Percentiles rank a stretch among this genome's conserved stretches.
Evolutionary conservation across 805 yeast species (phyloP).

Genomic region (Ogataea siamensis): DNA sequence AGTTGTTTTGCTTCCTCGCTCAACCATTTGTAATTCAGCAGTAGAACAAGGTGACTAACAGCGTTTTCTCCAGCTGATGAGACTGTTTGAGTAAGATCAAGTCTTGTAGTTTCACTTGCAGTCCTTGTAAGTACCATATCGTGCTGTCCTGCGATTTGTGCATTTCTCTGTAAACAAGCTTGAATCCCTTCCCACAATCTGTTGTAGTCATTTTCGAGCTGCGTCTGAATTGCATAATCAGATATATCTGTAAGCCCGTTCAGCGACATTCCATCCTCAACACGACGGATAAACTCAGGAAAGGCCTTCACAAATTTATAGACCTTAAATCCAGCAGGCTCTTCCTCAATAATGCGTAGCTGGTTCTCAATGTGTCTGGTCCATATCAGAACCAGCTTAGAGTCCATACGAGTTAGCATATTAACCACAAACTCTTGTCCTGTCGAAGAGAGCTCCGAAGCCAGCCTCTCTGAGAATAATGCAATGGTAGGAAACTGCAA

Average conservation of each 20-base stretch:
- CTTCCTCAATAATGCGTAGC: conserved; percentile 38
- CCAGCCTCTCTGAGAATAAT: conserved; percentile 41
- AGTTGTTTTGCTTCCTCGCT: conserved; percentile 39
- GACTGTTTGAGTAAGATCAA: conserved; percentile 3
- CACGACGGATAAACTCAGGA: conserved; percentile 43
- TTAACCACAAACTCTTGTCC: conserved; percentile 64
- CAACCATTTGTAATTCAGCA: conserved; percentile 55
- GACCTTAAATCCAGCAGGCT: conserved; percentile 30
- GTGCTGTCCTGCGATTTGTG: conserved; percentile 9
- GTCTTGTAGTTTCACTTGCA: conserved; percentile 9
- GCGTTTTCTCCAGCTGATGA: conserved; percentile 8
- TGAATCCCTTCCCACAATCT: conserved; percentile 26
- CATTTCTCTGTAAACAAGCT: conserved; percentile 14
- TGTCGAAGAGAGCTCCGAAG: conserved; percentile 40
- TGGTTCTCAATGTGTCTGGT: conserved; percentile 55
- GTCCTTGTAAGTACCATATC: conserved; percentile 6
- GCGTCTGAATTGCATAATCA: conserved; percentile 17
- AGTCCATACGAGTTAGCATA: conserved; percentile 49
- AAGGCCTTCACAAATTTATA: conserved; percentile 45
- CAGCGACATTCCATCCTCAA: conserved; percentile 33
- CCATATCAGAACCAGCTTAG: conserved; percentile 57
- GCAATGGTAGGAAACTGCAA: conserved; percentile 43
- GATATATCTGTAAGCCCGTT: conserved; percentile 13
- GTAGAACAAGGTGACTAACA: conserved; percentile 38
- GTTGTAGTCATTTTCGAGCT: conserved; percentile 20